These are phyloP conservation scores for Termitomyces eurrhizus DNA, from an alignment of 768 basidiomycete species.

Conservation along the genomic window DNA sequence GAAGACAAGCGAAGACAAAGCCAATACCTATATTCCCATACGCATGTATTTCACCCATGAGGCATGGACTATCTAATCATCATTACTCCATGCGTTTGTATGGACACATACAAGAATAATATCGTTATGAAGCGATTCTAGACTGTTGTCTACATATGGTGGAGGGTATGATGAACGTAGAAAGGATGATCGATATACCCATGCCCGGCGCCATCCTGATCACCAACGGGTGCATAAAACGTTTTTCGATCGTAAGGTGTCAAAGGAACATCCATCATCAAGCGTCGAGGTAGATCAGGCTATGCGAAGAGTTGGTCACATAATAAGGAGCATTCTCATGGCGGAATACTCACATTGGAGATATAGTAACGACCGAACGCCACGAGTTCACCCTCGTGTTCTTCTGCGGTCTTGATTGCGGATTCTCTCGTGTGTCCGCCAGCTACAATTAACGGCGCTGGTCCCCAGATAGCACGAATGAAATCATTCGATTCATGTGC, in stretches of 20 bases:
- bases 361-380: constrained; percentile 28
- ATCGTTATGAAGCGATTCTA: constrained; percentile 8
- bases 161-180: not conserved
- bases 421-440: constrained; percentile 40
- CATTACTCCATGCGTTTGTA: not conserved
- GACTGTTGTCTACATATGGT: not conserved
- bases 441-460: constrained; percentile 33
- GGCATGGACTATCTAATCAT: not conserved
- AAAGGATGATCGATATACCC: constrained; percentile 2
- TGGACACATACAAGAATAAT: not conserved
- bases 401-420: constrained; percentile 33
- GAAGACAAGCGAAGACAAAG: too few species aligned
- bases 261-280: not conserved
- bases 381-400: constrained; percentile 21
- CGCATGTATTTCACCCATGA: not conserved
- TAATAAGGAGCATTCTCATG: not conserved
- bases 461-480: constrained; percentile 43
- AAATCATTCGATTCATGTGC: constrained; percentile 37
- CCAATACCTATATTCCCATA: too few species aligned
- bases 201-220: not conserved
- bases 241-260: not conserved
- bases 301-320: not conserved
- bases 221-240: not conserved
- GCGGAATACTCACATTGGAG: constrained; percentile 24
- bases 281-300: not conserved